A percentile compares a stretch with the other conserved stretches of the same genome.
Evolutionary conservation across 768 basidiomycete genomes (phyloP).

Genomic region (Phaeotremella skinneri): DNA sequence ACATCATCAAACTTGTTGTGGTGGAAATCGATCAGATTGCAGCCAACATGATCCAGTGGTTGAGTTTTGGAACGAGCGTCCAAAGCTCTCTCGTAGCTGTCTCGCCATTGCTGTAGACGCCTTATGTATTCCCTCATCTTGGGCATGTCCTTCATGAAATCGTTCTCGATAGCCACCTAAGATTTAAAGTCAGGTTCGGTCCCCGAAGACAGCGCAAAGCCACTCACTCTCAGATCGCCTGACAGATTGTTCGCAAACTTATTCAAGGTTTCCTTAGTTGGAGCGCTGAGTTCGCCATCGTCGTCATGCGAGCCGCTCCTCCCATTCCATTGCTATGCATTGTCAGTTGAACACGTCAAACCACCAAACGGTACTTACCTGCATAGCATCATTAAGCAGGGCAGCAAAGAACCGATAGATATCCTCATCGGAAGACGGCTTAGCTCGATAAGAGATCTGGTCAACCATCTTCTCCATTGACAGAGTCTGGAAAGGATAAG

Average conservation of each 20-base stretch:
- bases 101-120: conserved; percentile 87
- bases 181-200: conserved; percentile 1
- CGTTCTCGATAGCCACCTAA: conserved; percentile 85
- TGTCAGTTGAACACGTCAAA: conserved; percentile 16
- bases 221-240: conserved; percentile 47
- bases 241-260: conserved; percentile 53
- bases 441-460: conserved; percentile 85
- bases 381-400: conserved; percentile 79
- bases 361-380: conserved; percentile 56
- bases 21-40: conserved; percentile 96
- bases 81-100: conserved; percentile 78
- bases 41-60: conserved; percentile 78
- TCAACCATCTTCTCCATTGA: conserved; percentile 97
- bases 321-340: conserved; percentile 52
- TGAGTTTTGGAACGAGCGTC: conserved; percentile 80
- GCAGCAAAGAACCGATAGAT: conserved; percentile 86
- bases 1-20: conserved; percentile 97
- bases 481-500: conserved; percentile 88
- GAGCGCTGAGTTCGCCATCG: conserved; percentile 49
- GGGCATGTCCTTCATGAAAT: conserved; percentile 77
- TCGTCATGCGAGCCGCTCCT: conserved; percentile 49
- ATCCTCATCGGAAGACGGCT: conserved; percentile 85
- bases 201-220: neutral
- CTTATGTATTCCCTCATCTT: conserved; percentile 82
- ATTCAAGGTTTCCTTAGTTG: conserved; percentile 52